Percentiles rank a stretch among this genome's conserved stretches.
These are phyloP conservation scores for Penicillium hordei DNA, from an alignment of 2,329 filamentous ascomycete genomes.

Conservation along the genomic window DNA sequence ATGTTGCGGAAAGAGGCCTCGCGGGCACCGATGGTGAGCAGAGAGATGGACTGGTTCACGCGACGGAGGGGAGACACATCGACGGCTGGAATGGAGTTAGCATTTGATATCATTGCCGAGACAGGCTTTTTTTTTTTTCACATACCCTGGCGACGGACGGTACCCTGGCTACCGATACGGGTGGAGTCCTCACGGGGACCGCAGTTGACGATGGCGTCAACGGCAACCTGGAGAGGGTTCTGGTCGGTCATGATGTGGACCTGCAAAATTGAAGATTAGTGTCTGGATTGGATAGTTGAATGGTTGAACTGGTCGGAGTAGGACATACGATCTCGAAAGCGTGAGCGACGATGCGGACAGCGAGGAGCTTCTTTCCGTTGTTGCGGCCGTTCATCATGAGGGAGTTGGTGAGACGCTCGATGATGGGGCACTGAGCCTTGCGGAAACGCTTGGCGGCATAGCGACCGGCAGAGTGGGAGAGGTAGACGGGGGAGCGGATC, in stretches of 20 bases:
- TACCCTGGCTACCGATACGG: conserved; percentile 98
- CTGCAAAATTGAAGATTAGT: conserved; percentile 50
- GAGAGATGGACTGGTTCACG: conserved; percentile 99
- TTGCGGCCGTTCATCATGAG: conserved; percentile 99
- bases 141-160: conserved; percentile 83
- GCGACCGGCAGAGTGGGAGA: conserved; percentile 97
- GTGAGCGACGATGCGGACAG: conserved; percentile 98
- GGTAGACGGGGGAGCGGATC: conserved; percentile 98
- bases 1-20: conserved; percentile 99
- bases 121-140: neutral
- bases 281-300: neutral
- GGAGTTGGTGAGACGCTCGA: conserved; percentile 99
- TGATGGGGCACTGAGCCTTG: conserved; percentile 99
- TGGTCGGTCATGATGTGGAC: conserved; percentile 99
- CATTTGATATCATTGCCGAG: neutral
- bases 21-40: conserved; percentile 97
- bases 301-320: neutral
- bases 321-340: conserved; percentile 96
- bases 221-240: conserved; percentile 99
- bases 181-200: conserved; percentile 99
- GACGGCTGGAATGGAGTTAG: conserved; percentile 61
- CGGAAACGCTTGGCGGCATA: conserved; percentile 99
- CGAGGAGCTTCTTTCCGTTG: conserved; percentile 99
- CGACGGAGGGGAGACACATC: conserved; percentile 99
- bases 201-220: conserved; percentile 99